Evolutionary conservation across 2,329 filamentous ascomycete species (phyloP).

Genomic region (Ambrosiella xylebori): DNA sequence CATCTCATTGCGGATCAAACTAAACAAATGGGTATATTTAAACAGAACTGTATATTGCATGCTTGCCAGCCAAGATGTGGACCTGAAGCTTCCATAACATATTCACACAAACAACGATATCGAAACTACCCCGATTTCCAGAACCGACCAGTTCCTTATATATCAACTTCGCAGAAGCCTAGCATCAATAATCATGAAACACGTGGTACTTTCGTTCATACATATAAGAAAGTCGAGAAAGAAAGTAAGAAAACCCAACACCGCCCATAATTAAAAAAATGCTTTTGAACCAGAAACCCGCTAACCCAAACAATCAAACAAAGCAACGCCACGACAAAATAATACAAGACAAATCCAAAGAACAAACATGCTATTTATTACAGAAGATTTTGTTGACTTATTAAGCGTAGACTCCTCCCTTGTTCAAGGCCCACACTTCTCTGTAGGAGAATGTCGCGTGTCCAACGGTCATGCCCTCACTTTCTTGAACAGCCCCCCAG

Average conservation of each 20-base stretch:
- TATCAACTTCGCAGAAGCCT: neutral
- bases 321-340: neutral
- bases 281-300: neutral
- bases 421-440: constrained; percentile 21
- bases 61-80: no score
- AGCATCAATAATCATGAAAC: neutral
- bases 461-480: constrained; percentile 22
- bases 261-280: neutral
- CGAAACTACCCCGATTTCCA: neutral
- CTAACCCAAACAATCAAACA: neutral
- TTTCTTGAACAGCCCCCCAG: constrained; percentile 31
- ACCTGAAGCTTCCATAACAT: no score
- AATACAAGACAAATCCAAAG: neutral
- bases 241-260: no score
- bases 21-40: neutral
- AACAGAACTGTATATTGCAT: neutral
- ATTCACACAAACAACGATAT: neutral
- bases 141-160: neutral
- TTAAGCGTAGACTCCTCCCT: constrained; percentile 24
- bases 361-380: neutral
- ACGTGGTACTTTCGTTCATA: no score
- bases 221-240: no score
- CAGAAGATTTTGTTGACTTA: neutral
- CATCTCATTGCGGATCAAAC: neutral
- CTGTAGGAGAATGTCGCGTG: constrained; percentile 29